Evolutionary conservation across 176 grass and related monocot genomes (phyloP).

Genomic region (Raddia distichophylla): DNA sequence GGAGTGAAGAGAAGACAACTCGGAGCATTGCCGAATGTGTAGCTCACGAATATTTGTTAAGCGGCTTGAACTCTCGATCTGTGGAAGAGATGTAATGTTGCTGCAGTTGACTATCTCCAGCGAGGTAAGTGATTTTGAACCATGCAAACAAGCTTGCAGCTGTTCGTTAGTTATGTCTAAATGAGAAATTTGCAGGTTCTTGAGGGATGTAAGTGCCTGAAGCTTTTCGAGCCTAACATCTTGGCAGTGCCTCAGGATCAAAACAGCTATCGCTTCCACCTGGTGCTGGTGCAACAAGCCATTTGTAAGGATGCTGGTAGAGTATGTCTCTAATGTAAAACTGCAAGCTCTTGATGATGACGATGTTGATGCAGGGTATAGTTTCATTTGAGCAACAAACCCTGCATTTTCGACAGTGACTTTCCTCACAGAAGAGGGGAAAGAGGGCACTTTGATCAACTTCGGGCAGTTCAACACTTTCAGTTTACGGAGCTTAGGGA

Average conservation of each 20-base stretch:
- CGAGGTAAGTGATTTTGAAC: constrained; percentile 15
- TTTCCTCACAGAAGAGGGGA: constrained; percentile 21
- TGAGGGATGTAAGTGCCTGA: constrained; percentile 40
- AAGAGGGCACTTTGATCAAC: constrained; percentile 46
- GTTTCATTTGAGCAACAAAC: constrained; percentile 41
- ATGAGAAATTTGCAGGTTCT: constrained; percentile 48
- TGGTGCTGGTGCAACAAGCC: constrained; percentile 50
- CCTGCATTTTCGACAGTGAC: constrained; percentile 29
- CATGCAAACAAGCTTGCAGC: constrained; percentile 35
- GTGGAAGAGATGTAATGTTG: constrained; percentile 51
- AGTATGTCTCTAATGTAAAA: constrained; percentile 42
- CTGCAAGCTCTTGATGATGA: constrained; percentile 31
- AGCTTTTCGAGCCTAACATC: constrained; percentile 37
- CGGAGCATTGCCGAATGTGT: constrained; percentile 49
- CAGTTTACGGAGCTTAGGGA: constrained; percentile 50
- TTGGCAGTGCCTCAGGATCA: constrained; percentile 47
- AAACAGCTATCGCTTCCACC: constrained; percentile 29
- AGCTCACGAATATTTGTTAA: constrained; percentile 47
- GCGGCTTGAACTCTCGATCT: constrained; percentile 23
- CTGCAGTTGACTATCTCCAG: constrained; percentile 49
- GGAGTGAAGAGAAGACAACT: constrained; percentile 38
- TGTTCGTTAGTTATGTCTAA: constrained; percentile 39
- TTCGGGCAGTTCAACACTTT: constrained; percentile 44
- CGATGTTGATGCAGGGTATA: not conserved
- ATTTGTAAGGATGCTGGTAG: constrained; percentile 33